Base-by-base conservation (phyloP, 331 rosid genomes). In the Malus hybrid region DNA sequence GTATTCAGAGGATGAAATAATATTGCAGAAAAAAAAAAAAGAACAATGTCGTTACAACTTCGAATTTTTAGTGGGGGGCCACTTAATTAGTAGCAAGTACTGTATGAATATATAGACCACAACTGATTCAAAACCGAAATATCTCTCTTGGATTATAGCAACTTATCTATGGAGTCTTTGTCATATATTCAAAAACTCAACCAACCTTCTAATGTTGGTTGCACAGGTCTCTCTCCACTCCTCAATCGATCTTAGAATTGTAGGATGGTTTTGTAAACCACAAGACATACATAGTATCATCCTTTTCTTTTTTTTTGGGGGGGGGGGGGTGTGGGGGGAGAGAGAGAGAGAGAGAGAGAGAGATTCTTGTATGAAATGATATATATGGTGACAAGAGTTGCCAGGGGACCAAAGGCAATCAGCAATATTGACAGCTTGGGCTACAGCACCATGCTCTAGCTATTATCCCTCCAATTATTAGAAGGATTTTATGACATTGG, bases 221-320 rank as follows among this genome's bases (percentile, higher is more conserved):
- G 70, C 81, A 57, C 70, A 77, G 78, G 71, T 48, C 55, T 48
- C 55, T 14, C 11, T 36, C 44, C 11, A 36, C 44, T 36, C 44
- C 69, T 60, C 60, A 70, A 28, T 50, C 64, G 76, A n/a, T 33
- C 9, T 8, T 48, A 52, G 39, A 20, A 58, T 46, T 36, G 89
- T 82, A 84, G 80, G 84, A 66, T 0, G 2, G 65, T 20, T 39
- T 34, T 84, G 53, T 60, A 32, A 76, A 80, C 93, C 93, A 86
- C 89, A 87, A 18, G 22, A 32, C 57, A 62, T 50, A 61, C 70
- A 62, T 63, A 33, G 73, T 10, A 56, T 83, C 75, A 83, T 84
- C 82, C 73, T 80, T 61, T 34, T 64, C 29, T 29, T 28, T 24
- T 24, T 1, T 24, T 24, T 24, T 24, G 26, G 33, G 3, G 56